Conservation (phyloP, 371 early-diverging fungal species). For the Rhizomucor pusillus region DNA sequence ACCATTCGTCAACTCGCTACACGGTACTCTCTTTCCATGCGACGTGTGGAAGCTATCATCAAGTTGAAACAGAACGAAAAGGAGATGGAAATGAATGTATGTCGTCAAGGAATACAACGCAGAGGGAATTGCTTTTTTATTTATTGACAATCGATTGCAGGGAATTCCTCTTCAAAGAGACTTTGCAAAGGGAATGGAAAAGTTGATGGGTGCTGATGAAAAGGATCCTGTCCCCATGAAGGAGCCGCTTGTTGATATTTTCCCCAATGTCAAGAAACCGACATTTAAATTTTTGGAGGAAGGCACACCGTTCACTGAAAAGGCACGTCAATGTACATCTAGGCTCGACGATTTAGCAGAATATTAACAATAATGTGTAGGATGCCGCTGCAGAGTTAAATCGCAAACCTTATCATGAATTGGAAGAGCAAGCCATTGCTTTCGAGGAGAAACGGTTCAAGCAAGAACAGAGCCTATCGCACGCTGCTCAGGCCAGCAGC, state of each 20-base stretch:
- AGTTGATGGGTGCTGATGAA: constrained; percentile 66
- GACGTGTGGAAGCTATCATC: constrained; percentile 88
- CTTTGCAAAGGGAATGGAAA: constrained; percentile 80
- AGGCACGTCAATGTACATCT: constrained; percentile 28
- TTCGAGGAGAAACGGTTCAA: constrained; percentile 36
- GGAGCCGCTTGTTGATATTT: constrained; percentile 65
- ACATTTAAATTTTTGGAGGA: constrained; percentile 80
- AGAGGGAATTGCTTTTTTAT: neutral
- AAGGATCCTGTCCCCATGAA: constrained; percentile 14
- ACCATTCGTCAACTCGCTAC: constrained; percentile 78
- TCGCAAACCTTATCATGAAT: constrained; percentile 69
- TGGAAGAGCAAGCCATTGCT: constrained; percentile 48
- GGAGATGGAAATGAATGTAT: constrained; percentile 61
- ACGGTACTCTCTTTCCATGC: constrained; percentile 74
- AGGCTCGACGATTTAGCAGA: no score
- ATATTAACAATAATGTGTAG: constrained; percentile 15
- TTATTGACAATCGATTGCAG: constrained; percentile 16
- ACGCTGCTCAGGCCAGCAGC: constrained; percentile 17
- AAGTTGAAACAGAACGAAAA: constrained; percentile 79
- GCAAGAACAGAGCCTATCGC: constrained; percentile 6
- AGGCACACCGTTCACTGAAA: constrained; percentile 64
- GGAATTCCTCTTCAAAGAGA: constrained; percentile 59
- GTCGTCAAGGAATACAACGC: neutral
- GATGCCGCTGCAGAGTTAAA: constrained; percentile 83
- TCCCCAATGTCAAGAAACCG: constrained; percentile 73